Conservation (phyloP, 1,284 basidiomycete genomes). For the Tilletia caries region DNA sequence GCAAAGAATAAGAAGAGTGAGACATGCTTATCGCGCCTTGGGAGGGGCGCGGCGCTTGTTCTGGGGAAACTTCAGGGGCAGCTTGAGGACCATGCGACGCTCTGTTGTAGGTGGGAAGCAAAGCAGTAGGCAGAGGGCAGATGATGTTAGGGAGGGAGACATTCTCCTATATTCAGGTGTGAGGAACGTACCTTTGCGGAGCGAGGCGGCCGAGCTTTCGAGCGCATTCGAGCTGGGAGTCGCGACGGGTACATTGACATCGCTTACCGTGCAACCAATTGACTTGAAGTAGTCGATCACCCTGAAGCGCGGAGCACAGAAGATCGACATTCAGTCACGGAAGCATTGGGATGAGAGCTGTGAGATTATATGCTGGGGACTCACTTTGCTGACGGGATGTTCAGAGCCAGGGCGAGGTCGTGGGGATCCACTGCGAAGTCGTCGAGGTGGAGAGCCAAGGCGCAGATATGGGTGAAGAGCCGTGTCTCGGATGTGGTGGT, state of each 20-base stretch:
- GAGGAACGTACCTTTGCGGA: constrained; percentile 8
- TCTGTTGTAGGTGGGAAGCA: constrained; percentile 7
- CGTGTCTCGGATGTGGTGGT: constrained; percentile 41
- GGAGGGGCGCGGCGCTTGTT: neutral
- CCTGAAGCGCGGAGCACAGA: too few relatives aligned
- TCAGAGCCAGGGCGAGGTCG: constrained; percentile 23
- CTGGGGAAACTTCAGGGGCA: constrained; percentile 23
- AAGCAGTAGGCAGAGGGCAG: too few relatives aligned
- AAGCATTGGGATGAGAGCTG: too few relatives aligned
- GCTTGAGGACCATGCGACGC: constrained; percentile 17
- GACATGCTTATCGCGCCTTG: constrained; percentile 6
- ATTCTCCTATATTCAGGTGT: too few relatives aligned
- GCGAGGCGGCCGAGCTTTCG: neutral
- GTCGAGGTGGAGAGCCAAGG: constrained; percentile 45
- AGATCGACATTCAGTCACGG: too few relatives aligned
- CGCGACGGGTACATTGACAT: constrained; percentile 1
- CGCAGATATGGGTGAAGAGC: constrained; percentile 42
- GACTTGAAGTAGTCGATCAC: constrained; percentile 24
- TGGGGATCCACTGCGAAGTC: constrained; percentile 41
- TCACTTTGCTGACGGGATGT: constrained; percentile 22
- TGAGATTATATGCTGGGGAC: too few relatives aligned
- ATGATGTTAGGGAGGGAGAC: too few relatives aligned
- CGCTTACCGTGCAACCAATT: constrained; percentile 19
- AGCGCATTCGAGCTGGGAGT: constrained; percentile 9
- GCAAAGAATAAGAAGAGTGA: too few relatives aligned